These are phyloP conservation scores for Macrocybe gigantea DNA, from an alignment of 768 basidiomycete genomes.

Conservation along the genomic window DNA sequence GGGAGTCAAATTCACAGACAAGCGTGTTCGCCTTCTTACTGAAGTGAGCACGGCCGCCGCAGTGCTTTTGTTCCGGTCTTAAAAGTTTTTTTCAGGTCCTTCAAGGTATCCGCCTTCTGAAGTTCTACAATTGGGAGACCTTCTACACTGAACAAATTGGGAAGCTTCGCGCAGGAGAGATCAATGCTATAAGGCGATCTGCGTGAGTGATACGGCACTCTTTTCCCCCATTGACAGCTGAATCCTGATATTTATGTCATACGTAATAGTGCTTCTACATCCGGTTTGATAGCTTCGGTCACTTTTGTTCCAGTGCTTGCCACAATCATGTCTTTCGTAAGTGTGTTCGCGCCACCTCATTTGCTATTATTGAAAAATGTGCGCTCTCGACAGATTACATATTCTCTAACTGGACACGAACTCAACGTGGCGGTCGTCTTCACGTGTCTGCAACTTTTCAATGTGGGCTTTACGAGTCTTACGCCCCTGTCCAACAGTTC, in stretches of 20 bases:
- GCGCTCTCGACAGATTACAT: slow-evolving; percentile 43
- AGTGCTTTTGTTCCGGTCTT: background rate
- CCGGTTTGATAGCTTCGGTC: slow-evolving; percentile 36
- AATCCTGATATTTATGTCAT: slow-evolving; percentile 5
- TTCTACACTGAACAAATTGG: slow-evolving; percentile 42
- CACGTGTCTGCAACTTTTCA: slow-evolving; percentile 52
- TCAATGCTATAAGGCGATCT: slow-evolving; percentile 28
- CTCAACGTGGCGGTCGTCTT: slow-evolving; percentile 53
- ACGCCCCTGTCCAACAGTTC: too few relatives aligned
- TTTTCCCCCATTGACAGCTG: background rate
- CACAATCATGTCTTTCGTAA: slow-evolving; percentile 45
- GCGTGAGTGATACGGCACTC: slow-evolving; percentile 23
- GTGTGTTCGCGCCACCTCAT: slow-evolving; percentile 11
- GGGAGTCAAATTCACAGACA: slow-evolving; percentile 61
- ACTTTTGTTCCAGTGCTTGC: slow-evolving; percentile 48
- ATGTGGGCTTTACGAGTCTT: slow-evolving; percentile 22
- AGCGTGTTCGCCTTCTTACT: slow-evolving; percentile 55
- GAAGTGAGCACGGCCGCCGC: slow-evolving; percentile 31
- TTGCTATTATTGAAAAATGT: background rate
- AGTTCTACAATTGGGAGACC: slow-evolving; percentile 55
- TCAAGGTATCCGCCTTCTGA: slow-evolving; percentile 62
- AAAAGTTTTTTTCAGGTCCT: slow-evolving; percentile 34
- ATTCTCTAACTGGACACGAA: slow-evolving; percentile 48
- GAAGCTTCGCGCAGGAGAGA: slow-evolving; percentile 31
- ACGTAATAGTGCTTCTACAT: slow-evolving; percentile 24